Evolutionary conservation across 176 grass and related monocot species (phyloP).

Genomic region (Phragmites australis): DNA sequence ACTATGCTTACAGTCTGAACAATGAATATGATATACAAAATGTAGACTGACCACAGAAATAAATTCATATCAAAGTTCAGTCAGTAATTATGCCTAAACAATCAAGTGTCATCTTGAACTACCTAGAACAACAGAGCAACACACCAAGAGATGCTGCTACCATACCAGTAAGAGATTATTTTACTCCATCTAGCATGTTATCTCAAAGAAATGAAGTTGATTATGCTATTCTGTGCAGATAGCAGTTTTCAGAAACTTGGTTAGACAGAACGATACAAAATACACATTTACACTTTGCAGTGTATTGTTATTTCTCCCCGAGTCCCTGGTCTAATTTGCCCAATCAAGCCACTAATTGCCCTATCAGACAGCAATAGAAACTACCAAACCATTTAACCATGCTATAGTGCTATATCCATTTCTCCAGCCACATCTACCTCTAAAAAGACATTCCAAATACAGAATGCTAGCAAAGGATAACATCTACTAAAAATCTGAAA

Average conservation of each 20-base stretch:
- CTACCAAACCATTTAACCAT: too few species aligned
- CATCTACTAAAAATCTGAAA: too few species aligned
- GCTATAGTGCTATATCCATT: not conserved
- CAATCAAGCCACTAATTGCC: too few species aligned
- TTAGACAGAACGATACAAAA: not conserved
- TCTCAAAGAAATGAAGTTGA: not conserved
- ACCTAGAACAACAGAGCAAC: slow-evolving; percentile 10
- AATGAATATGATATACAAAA: too few species aligned
- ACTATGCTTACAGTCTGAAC: too few species aligned
- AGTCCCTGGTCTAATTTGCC: too few species aligned
- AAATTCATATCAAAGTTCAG: too few species aligned
- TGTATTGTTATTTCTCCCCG: not conserved
- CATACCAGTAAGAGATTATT: slow-evolving; percentile 21
- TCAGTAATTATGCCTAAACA: too few species aligned
- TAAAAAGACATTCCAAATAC: not conserved
- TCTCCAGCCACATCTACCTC: not conserved
- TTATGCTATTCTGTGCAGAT: not conserved
- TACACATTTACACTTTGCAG: not conserved
- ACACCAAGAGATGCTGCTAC: slow-evolving; percentile 33
- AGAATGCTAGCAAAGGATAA: not conserved
- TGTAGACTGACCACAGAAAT: too few species aligned
- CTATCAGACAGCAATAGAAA: too few species aligned
- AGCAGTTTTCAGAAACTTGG: slow-evolving; percentile 13
- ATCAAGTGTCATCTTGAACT: too few species aligned
- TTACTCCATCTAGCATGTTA: slow-evolving; percentile 18